Evolutionary conservation across 768 basidiomycete species (phyloP), one percentile per base, ranked within the genome.

Genomic region (Xerocomellus intermedius): DNA sequence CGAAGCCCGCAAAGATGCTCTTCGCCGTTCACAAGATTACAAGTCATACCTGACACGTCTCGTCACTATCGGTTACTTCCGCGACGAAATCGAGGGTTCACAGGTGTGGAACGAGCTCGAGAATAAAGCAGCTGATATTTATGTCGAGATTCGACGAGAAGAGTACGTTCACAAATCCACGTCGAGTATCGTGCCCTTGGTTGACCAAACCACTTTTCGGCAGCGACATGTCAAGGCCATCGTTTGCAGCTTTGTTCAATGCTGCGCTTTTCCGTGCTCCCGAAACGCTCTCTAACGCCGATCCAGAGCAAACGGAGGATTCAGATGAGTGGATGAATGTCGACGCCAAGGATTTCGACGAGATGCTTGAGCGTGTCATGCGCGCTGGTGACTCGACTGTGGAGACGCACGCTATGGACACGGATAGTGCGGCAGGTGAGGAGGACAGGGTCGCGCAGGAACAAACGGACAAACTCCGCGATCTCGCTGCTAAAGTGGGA

Each of bases 291-390:
- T 55, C 63, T 13, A 63, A 62, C 38, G 22, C 45, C 5, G 57
- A 54, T 44, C 10, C 53, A 9, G 42, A 33, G 10, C 64, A 68
- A 46, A 71, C 72, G n/a, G 92, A 95, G 66, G 87, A 90, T 60
- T 70, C 78, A 8, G 94, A 96, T 57, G 81, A 81, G 1, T 99
- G 97, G 97, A 75, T 98, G n/a, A 85, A 84, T 48, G 75, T 98
- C 32, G 82, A 91, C 53, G 78, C 83, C 0, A 78, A 84, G 42
- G 82, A 86, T 65, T 83, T 97, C 58, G 94, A 98, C 63, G 77
- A 79, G 12, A 79, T 88, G 72, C 71, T 98, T 48, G 79, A 81
- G 60, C 73, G 73, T 55, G 77, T 75, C 5, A 56, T 65, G 51
- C 57, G 28, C 4, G 44, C 43, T 33, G 54, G 48, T 47, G 64